Conservation (phyloP, 2,329 filamentous ascomycete species). For the Hypocreales sp. region DNA sequence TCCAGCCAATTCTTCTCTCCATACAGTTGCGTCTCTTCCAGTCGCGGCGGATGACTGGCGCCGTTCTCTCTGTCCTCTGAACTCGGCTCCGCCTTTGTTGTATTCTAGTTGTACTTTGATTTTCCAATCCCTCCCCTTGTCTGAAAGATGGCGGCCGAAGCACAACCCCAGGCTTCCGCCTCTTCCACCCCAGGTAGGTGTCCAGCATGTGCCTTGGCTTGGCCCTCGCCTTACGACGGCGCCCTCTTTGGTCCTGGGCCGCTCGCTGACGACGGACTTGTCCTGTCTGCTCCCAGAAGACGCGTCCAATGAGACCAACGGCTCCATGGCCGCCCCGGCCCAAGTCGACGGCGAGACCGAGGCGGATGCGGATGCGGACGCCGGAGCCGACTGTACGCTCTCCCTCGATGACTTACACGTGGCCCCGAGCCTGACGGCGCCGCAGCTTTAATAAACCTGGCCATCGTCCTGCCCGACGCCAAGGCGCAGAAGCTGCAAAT, state of each 20-base stretch:
- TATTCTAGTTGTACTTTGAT: slow-evolving; percentile 5
- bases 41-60: slow-evolving; percentile 12
- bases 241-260: background rate
- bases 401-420: background rate
- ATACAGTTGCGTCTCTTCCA: slow-evolving; percentile 9
- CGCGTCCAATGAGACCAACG: slow-evolving; percentile 11
- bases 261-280: slow-evolving; percentile 2
- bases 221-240: background rate
- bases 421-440: background rate
- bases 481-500: slow-evolving; percentile 62
- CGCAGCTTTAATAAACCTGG: slow-evolving; percentile 43
- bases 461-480: slow-evolving; percentile 67
- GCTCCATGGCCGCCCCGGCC: slow-evolving; percentile 9
- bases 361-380: slow-evolving; percentile 14
- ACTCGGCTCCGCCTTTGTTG: no score
- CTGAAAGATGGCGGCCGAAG: slow-evolving; percentile 18
- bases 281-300: slow-evolving; percentile 3
- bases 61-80: slow-evolving; percentile 6
- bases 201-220: slow-evolving; percentile 1
- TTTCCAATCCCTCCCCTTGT: slow-evolving; percentile 3
- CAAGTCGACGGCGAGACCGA: no score
- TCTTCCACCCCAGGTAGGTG: slow-evolving; percentile 9
- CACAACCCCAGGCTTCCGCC: slow-evolving; percentile 6
- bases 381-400: slow-evolving; percentile 17
- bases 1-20: no score